A percentile compares a stretch with the other conserved stretches of the same genome.
These are phyloP conservation scores for Stephanodiscus triporus DNA, from an alignment of 108 stramenopile genomes.

Conservation along the genomic window DNA sequence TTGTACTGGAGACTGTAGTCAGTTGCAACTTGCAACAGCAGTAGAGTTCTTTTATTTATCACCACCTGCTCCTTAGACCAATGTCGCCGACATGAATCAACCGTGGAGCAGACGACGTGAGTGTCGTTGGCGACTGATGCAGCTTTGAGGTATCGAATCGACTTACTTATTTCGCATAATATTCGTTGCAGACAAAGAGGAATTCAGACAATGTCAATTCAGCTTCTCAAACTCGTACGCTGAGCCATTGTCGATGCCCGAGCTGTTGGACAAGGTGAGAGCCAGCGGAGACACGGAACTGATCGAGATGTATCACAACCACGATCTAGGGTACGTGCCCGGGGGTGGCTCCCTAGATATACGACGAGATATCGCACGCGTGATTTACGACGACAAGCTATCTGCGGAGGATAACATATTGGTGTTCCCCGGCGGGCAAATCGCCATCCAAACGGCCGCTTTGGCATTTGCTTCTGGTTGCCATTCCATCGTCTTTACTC, in stretches of 20 bases:
- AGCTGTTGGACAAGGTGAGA: conserved; percentile 54
- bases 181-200: conserved; percentile 55
- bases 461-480: conserved; percentile 57
- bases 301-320: conserved; percentile 56
- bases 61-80: too few relatives aligned
- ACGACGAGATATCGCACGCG: conserved; percentile 61
- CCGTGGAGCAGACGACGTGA: conserved; percentile 47
- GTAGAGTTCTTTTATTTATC: too few relatives aligned
- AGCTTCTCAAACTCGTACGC: conserved; percentile 85
- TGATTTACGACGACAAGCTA: conserved; percentile 52
- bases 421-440: conserved; percentile 79
- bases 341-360: conserved; percentile 78
- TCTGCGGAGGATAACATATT: conserved; percentile 57
- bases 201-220: conserved; percentile 56
- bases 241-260: conserved; percentile 59
- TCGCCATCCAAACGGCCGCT: conserved; percentile 77
- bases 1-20: too few relatives aligned
- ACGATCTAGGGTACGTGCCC: conserved; percentile 67
- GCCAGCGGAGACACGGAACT: conserved; percentile 46
- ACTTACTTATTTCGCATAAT: background rate
- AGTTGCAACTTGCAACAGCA: too few relatives aligned
- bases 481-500: conserved; percentile 81
- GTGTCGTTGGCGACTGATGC: background rate
- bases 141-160: background rate
- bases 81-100: conserved; percentile 26